Evolutionary conservation across 805 yeast genomes (phyloP).

Genomic region (Suhomyces faveliae): DNA sequence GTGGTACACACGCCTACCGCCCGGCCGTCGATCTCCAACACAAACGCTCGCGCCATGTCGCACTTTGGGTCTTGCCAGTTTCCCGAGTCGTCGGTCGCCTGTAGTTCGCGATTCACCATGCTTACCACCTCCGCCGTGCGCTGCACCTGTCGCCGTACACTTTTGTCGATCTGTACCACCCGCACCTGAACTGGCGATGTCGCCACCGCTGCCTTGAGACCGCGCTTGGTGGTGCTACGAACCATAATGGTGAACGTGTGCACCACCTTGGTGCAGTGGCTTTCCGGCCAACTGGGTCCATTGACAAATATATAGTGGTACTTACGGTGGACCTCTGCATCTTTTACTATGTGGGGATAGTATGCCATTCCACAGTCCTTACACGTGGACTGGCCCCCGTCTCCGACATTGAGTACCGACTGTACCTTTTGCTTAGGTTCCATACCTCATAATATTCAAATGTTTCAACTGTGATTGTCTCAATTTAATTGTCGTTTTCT

Average conservation of each 20-base stretch:
- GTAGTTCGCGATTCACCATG: conserved; percentile 58
- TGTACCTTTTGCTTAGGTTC: conserved; percentile 14
- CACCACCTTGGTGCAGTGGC: conserved; percentile 2
- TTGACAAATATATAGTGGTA: conserved; percentile 50
- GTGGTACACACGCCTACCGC: conserved; percentile 59
- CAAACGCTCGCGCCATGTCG: conserved; percentile 38
- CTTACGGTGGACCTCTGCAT: conserved; percentile 46
- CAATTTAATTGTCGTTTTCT: no score
- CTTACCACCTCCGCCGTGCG: conserved; percentile 35
- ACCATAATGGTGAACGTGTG: conserved; percentile 1
- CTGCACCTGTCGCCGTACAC: conserved; percentile 16
- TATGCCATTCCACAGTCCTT: conserved; percentile 55
- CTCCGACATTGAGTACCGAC: conserved; percentile 11
- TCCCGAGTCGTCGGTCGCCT: conserved; percentile 46
- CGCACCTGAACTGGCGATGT: conserved; percentile 7
- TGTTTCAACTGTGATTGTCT: no score
- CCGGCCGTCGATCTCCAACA: conserved; percentile 43
- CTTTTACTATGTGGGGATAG: conserved; percentile 38
- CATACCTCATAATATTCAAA: no score
- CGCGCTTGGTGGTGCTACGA: neutral
- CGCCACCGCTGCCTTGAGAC: neutral
- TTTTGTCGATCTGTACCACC: conserved; percentile 14
- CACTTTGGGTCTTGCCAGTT: conserved; percentile 25
- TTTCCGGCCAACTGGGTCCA: conserved; percentile 50
- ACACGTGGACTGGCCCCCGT: conserved; percentile 33